Base-by-base conservation (phyloP, 805 yeast genomes). In the Lipomyces lipofer region DNA sequence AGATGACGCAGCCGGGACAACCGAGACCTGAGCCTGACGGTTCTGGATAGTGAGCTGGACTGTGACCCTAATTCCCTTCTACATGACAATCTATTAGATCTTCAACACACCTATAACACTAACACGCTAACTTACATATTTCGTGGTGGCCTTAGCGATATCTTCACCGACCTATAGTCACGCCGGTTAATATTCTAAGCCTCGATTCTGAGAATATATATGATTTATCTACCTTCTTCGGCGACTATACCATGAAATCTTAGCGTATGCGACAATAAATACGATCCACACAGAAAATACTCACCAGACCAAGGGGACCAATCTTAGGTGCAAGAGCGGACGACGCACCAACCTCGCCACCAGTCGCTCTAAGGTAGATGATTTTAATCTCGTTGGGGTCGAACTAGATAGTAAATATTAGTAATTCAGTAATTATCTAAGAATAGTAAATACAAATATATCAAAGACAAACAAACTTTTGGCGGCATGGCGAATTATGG, bases 331-430 rank as follows among this genome's bases (percentile, higher is more conserved):
- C 99, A 74, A 94, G 87, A 68, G 99, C 97, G 68, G 99, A 88
- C 64, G 98, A 90, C 73, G 97, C 96, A 83, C 98, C 99, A 73
- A 94, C 95, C 84, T 94, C 99, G 85, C 99, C 99, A 88, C 99
- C 99, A 71, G 90, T 95, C 80, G 99, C 97, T 87, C 99, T 89
- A 80, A 94, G 82, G 88, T 92, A 92, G 81, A 94, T 82, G 88
- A 81, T 88, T 81, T 91, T 91, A 77, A 94, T 96, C 88, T 94
- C 99, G 83, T 69, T 80, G 75, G 99, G 99, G 79, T 94, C 99
- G 81, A 91, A 84, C 84, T 94, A 47, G 10, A 15, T 13, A 35
- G 19, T 25, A 10, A 21, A 25, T 40, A 48, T 32, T 30, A 15
- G n/a, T n/a, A n/a, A n/a, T n/a, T n/a, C n/a, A n/a, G n/a, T n/a